Evolutionary conservation across 2,329 filamentous ascomycete genomes (phyloP), one percentile per base, ranked within the genome.

Genomic region (Exophiala calicioides): DNA sequence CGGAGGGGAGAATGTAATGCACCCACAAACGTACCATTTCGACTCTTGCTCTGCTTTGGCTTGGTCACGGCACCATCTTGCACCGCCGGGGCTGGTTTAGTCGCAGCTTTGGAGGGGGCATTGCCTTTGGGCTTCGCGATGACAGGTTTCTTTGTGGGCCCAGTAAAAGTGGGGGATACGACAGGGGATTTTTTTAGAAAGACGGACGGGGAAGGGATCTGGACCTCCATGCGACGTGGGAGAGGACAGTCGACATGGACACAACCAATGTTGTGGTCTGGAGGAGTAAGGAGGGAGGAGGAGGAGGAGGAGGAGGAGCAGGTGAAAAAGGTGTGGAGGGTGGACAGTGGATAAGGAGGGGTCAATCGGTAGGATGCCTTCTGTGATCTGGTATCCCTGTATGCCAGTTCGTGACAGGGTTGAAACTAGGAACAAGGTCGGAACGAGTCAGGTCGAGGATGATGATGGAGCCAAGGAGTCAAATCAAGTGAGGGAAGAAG

Each of bases 11-110:
- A 8, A 27, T 27, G 24, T 27, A 27, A 27, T n/a, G 24, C 24
- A 27, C n/a, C n/a, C n/a, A 32, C n/a, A 18, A 49, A 68, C 76
- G 59, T 80, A 86, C 84, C 84, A 72, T 87, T 86, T 58, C 84
- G 81, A 68, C 83, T 86, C 67, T 88, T 88, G 50, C 82, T 84
- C 68, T 86, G 84, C 62, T 86, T 88, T 21, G 81, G 79, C 61
- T 85, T 87, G 32, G 68, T 67, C 44, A 73, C 63, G 21, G 63
- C 67, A 41, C 63, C 66, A 59, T 66, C 52, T 36, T 50, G 48
- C 37, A 46, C 45, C 30, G 41, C 50, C 52, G 54, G 45, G 23
- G 52, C 44, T 21, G 58, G 37, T 45, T 55, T 61, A 44, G 49
- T 53, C 21, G 62, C 52, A 34, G 62, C 47, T 32, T 60, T 55